Evolutionary conservation across 2,329 filamentous ascomycete species (phyloP), one percentile per base, ranked within the genome.

Genomic region (Karstenula rhodostoma): DNA sequence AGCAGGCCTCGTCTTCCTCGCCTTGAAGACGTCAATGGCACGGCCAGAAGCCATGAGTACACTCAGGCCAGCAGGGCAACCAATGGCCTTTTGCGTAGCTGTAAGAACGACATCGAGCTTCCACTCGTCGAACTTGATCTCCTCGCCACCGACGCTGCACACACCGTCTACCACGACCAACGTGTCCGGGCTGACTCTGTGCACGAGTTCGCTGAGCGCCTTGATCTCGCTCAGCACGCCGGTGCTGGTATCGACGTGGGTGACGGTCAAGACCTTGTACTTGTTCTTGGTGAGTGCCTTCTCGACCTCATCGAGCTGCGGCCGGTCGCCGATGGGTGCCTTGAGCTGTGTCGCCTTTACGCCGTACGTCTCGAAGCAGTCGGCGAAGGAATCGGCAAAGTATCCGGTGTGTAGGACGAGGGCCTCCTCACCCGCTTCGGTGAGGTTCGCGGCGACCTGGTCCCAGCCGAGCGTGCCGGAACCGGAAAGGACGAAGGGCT

Each of bases 401-500:
- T 99, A 99, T 67, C 95, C 95, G 44, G 93, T 96, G 83, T 96
- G 94, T 19, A 99, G 87, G 57, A 99, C 94, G 43, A 99, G 86
- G 25, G 91, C 95, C 60, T 97, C 87, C 75, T 99, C 95, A 61
- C 92, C 94, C 53, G 89, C 86, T 82, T 99, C 94, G 62, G 92
- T 86, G 64, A 99, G 82, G 83, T 98, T 99, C 70, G 93, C 90
- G n/a, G 93, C 90, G 48, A 98, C 93, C 60, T 98, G 83, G 77
- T 99, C 95, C 95, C 95, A 99, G 62, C 95, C 95, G 8, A 99
- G 85, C 22, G 95, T 99, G 59, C 95, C 95, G 56, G 94, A 97
- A 64, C 95, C 95, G 67, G 93, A 93, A 78, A 99, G 88, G 77
- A 98, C 87, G 76, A 97, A 96, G 43, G 95, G 94, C 79, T 99